Base-by-base conservation (phyloP, 176 grass and related monocot genomes). In the Cenchrus americanus region DNA sequence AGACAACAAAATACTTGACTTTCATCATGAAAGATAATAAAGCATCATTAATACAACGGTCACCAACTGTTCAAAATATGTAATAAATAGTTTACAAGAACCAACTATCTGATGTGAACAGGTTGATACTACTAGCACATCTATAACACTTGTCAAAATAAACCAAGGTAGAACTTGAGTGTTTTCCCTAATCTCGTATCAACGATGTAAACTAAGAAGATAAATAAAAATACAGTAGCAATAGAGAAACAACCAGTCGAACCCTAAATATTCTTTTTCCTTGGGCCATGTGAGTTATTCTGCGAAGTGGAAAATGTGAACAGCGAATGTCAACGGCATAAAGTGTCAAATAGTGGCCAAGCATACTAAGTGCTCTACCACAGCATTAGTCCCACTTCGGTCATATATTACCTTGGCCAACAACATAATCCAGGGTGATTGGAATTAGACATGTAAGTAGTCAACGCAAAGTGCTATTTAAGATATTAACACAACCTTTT, bases 221-320 rank as follows among this genome's bases (percentile, higher is more conserved):
- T 13, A 1, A 2, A 68, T 18, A 46, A 30, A 64, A 48, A 19
- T 37, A 75, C 30, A 59, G 6, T 12, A 23, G 23, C 46, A 70
- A 65, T 54, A 69, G 3, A 88, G 48, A 79, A 64, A 84, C 49
- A 73, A 83, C 2, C 68, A 82, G 7, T 42, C 62, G 74, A 80
- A 18, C 27, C 6, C 10, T 18, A 58, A 73, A 13, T 59, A 30
- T 66, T 85, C 0, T 79, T 81, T 71, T 71, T 19, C 52, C 7
- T 63, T 76, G 78, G 40, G 60, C 73, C 42, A 11, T 10, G 10
- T 15, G 21, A 37, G 13, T 74, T 34, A 78, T 10, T 63, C 47
- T 43, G 15, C 1, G 52, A 61, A n/a, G 12, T 21, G 14, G 19
- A 50, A 50, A n/a, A 19, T 51, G 15, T 32, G 72, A 58, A 79